phyloP scores from a whole-genome alignment of 1,139 yeast genomes.

The Diutina catenulata region DNA sequence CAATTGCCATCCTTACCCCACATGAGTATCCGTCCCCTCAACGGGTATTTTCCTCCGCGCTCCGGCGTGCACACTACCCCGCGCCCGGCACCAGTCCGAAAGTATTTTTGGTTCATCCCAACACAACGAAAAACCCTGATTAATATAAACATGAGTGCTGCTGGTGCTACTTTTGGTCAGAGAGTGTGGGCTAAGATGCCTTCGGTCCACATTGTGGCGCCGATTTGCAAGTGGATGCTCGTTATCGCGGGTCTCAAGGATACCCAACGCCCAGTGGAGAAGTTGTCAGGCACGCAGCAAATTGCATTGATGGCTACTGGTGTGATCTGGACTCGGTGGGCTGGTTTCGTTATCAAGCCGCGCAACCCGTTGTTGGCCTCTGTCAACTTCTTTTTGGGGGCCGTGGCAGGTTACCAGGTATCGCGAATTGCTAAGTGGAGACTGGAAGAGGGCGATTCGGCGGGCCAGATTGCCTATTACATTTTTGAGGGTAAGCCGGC shows the following conservation, averaged over 20 bases:
- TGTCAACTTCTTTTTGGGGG: slow-evolving; percentile 87
- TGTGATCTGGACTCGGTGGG: slow-evolving; percentile 97
- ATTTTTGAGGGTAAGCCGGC: slow-evolving; percentile 37
- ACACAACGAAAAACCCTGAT: neutral
- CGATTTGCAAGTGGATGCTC: slow-evolving; percentile 64
- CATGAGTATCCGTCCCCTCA: no score
- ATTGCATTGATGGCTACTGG: slow-evolving; percentile 87
- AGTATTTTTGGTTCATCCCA: no score
- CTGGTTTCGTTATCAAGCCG: slow-evolving; percentile 78
- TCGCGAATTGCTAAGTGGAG: slow-evolving; percentile 60
- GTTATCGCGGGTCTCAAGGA: slow-evolving; percentile 88
- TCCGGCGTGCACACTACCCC: no score
- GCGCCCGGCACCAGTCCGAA: no score
- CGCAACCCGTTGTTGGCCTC: slow-evolving; percentile 80
- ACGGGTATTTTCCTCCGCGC: no score
- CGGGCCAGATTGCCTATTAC: slow-evolving; percentile 44
- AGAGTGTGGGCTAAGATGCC: slow-evolving; percentile 5
- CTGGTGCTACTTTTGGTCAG: slow-evolving; percentile 2
- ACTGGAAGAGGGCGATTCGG: slow-evolving; percentile 32
- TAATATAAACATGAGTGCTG: slow-evolving; percentile 1
- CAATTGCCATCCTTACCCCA: no score
- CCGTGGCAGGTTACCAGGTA: slow-evolving; percentile 82
- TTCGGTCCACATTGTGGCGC: slow-evolving; percentile 82
- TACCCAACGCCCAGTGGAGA: slow-evolving; percentile 81
- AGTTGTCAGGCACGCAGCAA: slow-evolving; percentile 85